Conservation (phyloP, 495 filamentous ascomycete species). For the Podospora australis region DNA sequence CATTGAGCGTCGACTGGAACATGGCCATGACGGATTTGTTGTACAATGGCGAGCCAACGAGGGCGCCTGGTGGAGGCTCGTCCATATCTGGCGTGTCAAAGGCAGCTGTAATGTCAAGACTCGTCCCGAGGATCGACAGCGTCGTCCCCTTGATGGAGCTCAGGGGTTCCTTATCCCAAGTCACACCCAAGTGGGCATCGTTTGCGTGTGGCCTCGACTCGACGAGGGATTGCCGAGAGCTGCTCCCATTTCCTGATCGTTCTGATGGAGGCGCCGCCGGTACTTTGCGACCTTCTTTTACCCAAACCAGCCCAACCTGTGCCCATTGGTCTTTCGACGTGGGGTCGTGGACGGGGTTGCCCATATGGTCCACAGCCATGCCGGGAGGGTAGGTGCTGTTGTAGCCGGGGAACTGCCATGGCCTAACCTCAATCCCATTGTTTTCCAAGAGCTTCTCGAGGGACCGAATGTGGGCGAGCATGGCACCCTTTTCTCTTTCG, state of each 20-base stretch:
- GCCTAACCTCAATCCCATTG: conserved; percentile 34
- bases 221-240: conserved; percentile 23
- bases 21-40: conserved; percentile 66
- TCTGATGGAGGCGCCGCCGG: conserved; percentile 3
- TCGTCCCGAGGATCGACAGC: conserved; percentile 65
- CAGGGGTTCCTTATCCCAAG: conserved; percentile 56
- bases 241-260: conserved; percentile 10
- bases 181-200: conserved; percentile 69
- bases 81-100: conserved; percentile 60
- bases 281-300: conserved; percentile 27
- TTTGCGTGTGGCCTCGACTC: conserved; percentile 51
- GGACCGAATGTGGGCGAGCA: conserved; percentile 44
- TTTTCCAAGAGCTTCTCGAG: conserved; percentile 42
- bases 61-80: conserved; percentile 43
- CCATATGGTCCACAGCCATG: conserved; percentile 19
- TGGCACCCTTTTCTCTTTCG: conserved; percentile 50
- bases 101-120: conserved; percentile 63
- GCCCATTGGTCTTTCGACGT: conserved; percentile 34
- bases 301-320: conserved; percentile 45
- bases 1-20: conserved; percentile 52
- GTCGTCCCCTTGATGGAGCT: conserved; percentile 69
- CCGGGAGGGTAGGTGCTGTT: conserved; percentile 26
- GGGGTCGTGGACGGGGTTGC: conserved; percentile 26
- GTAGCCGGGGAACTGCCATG: conserved; percentile 28
- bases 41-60: conserved; percentile 39